Evolutionary conservation across 1,284 basidiomycete species (phyloP), one percentile per base, ranked within the genome.

Genomic region (Tremellales sp.): DNA sequence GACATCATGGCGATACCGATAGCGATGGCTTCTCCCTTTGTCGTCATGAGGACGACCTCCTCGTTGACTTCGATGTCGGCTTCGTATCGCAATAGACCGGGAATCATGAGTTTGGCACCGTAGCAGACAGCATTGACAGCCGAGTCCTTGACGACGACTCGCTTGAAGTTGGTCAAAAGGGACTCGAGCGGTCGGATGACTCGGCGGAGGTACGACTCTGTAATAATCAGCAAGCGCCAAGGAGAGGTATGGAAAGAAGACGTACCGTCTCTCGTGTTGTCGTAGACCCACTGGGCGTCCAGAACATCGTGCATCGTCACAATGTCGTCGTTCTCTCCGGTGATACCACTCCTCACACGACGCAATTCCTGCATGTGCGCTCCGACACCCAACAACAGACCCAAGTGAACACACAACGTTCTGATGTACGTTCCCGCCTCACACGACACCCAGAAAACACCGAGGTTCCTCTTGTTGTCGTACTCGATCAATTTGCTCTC

Each of bases 241-340:
- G 35, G 23, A 25, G 13, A 13, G 36, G 19, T 17, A 39, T 17
- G 36, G 19, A 39, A 39, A 39, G 19, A 11, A 19, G 36, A 69
- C 83, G 58, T 59, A 87, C 90, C 93, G 75, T 99, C 96, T 44
- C 94, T 82, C n/a, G 89, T 97, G 74, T 96, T 97, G 75, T 99
- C 96, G 74, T 96, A 98, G 67, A 88, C 76, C 93, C 94, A 99
- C 70, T 98, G 96, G 10, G 96, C 96, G 73, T 99, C 96, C 75
- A 99, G 78, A 27, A 99, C 93, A 73, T 99, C 96, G 77, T 99
- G 96, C 96, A 99, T 99, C 27, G 96, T 96, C 52, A 98, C 96
- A 66, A 98, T 94, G 67, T 92, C 90, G 74, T 98, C 96, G 73
- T 90, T 91, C 77, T 99, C 96, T 49, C 87, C 87, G 79, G 97